Evolutionary conservation across 2,329 filamentous ascomycete genomes (phyloP), one percentile per base, ranked within the genome.

Genomic region (Phialophora expanda): DNA sequence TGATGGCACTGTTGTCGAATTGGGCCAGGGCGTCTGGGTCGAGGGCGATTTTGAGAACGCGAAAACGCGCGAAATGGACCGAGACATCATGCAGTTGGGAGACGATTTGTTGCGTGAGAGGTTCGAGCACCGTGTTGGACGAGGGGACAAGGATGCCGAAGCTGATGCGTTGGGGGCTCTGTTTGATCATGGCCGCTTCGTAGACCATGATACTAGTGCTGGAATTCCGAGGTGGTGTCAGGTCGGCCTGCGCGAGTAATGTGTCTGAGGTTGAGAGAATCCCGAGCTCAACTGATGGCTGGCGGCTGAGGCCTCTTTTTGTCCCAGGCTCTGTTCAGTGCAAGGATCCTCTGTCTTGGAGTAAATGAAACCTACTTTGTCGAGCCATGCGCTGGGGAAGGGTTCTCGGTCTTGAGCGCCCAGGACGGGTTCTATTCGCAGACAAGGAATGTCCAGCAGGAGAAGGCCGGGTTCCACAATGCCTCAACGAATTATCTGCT

Each of bases 91-190:
- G n/a, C 17, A 79, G 72, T 17, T 69, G 69, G 20, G 73, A 66
- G 59, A 82, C 62, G 50, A 82, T 76, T 28, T 74, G 71, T 46
- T 73, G 72, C 5, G 79, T 80, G 11, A 82, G 73, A 5, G 79
- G 79, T 69, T 82, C 80, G 17, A 82, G 75, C 8, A 75, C 75
- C 9, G 79, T 82, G 69, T 82, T 81, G 60, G 79, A 80, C 48
- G 76, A 79, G n/a, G 80, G 80, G 26, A 79, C 76, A 26, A 82
- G 76, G 56, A 82, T 75, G 61, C 78, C 80, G 32, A 82, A 51
- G 12, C 59, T 62, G 26, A 66, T 56, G 58, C 57, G 61, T 32
- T 20, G 48, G 8, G 26, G 44, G 26, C 28, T 51, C 17, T 59
- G 56, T 28, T 59, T 59, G 41, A 48, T 48, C 56, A 59, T 59